These are phyloP conservation scores for Flaveria ramosissima DNA, from an alignment of 129 eudicot genomes.

Conservation along the genomic window DNA sequence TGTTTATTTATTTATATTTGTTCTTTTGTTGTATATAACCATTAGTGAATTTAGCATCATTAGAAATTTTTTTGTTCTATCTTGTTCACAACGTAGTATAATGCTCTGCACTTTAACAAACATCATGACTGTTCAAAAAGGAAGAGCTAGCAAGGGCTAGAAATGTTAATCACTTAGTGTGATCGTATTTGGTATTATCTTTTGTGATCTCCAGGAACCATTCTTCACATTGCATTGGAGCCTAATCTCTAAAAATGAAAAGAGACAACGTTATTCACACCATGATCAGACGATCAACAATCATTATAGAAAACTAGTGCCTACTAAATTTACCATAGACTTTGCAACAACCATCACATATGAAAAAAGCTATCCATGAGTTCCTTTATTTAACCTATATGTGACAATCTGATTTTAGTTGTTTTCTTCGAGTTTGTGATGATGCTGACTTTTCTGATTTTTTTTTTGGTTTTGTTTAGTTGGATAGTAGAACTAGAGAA, in stretches of 20 bases:
- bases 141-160: not conserved
- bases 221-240: not conserved
- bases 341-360: not conserved
- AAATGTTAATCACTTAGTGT: not conserved
- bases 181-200: not conserved
- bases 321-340: conserved; percentile 1
- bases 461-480: not conserved
- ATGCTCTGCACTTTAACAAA: not conserved
- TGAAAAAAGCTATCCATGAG: not conserved
- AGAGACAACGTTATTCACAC: not conserved
- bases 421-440: not conserved
- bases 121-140: not conserved
- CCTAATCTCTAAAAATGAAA: not conserved
- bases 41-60: no score
- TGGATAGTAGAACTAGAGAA: not conserved
- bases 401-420: conserved; percentile 1
- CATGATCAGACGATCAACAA: not conserved
- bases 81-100: not conserved
- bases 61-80: not conserved
- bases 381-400: not conserved
- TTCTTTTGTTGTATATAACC: no score
- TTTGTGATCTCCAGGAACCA: not conserved
- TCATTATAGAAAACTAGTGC: not conserved
- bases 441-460: not conserved
- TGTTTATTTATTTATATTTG: no score